Conservation (phyloP, 2,329 filamentous ascomycete genomes). For the Sordariomycetes sp. region DNA sequence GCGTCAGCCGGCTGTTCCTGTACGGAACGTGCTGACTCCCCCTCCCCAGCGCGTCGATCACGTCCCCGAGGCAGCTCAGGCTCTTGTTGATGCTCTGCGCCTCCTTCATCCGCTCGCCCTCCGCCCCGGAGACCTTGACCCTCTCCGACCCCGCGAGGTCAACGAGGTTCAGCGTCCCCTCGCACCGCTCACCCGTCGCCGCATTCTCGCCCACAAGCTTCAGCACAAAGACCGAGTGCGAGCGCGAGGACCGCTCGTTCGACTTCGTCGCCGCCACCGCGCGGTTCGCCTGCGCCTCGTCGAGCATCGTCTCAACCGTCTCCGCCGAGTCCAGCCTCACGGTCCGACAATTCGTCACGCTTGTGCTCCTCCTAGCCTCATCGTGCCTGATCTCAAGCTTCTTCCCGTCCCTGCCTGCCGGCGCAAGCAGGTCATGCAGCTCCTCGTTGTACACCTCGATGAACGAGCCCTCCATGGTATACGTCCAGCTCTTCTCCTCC, state of each 20-base stretch:
- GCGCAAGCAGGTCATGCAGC: conserved; percentile 71
- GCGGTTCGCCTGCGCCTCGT: conserved; percentile 72
- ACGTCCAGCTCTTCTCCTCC: conserved; percentile 86
- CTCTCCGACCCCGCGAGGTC: conserved; percentile 91
- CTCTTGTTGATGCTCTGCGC: conserved; percentile 98
- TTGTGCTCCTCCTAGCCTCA: conserved; percentile 68
- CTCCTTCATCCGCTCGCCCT: conserved; percentile 81
- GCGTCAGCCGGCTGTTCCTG: conserved; percentile 92
- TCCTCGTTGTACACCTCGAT: conserved; percentile 98
- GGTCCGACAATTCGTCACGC: conserved; percentile 67
- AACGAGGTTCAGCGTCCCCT: conserved; percentile 90
- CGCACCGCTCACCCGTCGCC: conserved; percentile 71
- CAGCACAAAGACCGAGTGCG: conserved; percentile 92
- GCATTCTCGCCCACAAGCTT: conserved; percentile 62
- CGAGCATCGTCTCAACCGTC: conserved; percentile 70
- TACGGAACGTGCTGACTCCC: conserved; percentile 84
- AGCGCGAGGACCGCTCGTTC: conserved; percentile 88
- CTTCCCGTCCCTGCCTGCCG: conserved; percentile 46
- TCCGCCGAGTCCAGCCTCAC: conserved; percentile 69
- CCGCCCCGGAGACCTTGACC: conserved; percentile 74
- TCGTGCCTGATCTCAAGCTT: conserved; percentile 89
- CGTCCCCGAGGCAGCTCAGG: conserved; percentile 82
- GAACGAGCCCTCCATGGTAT: conserved; percentile 90
- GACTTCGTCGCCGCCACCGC: conserved; percentile 95
- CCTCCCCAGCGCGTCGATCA: conserved; percentile 84